A percentile compares a stretch with the other conserved stretches of the same genome.
These are phyloP conservation scores for Saxophila tyrrhenica DNA, from an alignment of 495 filamentous ascomycete species.

Conservation along the genomic window DNA sequence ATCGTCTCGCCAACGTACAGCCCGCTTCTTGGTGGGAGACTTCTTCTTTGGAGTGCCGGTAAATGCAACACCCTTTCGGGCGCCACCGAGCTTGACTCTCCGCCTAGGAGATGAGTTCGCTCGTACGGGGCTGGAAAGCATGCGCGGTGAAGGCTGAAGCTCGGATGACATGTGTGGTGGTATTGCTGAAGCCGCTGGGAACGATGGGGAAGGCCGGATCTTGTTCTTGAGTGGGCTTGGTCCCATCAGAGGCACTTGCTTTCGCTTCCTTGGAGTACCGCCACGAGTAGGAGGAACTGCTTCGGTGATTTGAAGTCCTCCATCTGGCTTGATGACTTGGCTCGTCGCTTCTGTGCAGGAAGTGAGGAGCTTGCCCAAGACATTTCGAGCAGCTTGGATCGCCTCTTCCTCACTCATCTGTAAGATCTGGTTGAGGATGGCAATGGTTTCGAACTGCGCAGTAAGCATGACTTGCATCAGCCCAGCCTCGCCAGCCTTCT, in stretches of 20 bases:
- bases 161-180: constrained; percentile 26
- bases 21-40: constrained; percentile 54
- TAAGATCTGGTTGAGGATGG: constrained; percentile 67
- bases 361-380: constrained; percentile 68
- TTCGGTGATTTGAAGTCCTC: constrained; percentile 52
- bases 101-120: constrained; percentile 58
- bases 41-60: constrained; percentile 61
- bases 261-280: constrained; percentile 67
- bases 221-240: constrained; percentile 26
- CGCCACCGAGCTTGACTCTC: constrained; percentile 49
- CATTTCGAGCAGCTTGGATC: constrained; percentile 62
- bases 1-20: constrained; percentile 89
- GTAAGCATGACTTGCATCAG: constrained; percentile 71
- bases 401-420: constrained; percentile 73
- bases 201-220: constrained; percentile 13
- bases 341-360: constrained; percentile 59
- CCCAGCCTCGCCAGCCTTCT: constrained; percentile 65
- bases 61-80: constrained; percentile 70
- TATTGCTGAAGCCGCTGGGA: constrained; percentile 5
- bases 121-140: not conserved
- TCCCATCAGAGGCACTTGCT: constrained; percentile 35
- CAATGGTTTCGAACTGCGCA: constrained; percentile 83
- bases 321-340: constrained; percentile 85
- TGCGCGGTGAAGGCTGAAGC: constrained; percentile 24
- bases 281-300: constrained; percentile 54